phyloP scores from a whole-genome alignment of 441 rosid genomes.

The Pelargonium fulgidum region DNA sequence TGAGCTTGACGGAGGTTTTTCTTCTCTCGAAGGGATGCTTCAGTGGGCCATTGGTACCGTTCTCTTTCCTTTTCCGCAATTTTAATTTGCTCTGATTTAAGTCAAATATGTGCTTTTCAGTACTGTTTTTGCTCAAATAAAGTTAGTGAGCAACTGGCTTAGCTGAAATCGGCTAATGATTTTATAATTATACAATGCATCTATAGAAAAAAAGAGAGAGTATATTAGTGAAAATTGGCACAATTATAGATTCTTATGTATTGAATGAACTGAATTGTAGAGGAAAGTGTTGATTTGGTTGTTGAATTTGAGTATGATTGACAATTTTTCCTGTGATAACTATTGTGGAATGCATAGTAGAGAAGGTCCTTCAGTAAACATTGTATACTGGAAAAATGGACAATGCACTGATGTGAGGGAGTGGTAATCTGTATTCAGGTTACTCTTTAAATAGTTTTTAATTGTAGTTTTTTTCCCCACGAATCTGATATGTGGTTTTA shows the following conservation, averaged over 20 bases:
- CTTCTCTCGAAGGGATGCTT: conserved; percentile 83
- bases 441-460: background rate
- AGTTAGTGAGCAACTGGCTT: background rate
- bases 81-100: background rate
- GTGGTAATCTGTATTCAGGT: background rate
- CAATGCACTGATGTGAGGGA: background rate
- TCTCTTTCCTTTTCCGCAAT: background rate
- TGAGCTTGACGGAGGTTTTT: conserved; percentile 70
- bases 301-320: background rate
- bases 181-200: background rate
- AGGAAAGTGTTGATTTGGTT: background rate
- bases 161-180: background rate
- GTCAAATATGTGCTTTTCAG: background rate
- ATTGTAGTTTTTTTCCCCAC: background rate
- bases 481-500: background rate
- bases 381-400: no score
- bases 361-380: no score
- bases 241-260: background rate
- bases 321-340: no score
- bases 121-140: background rate
- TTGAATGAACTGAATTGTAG: background rate
- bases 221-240: background rate
- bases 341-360: no score
- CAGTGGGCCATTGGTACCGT: conserved; percentile 29
- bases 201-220: background rate